Base-by-base conservation (phyloP, 2,329 filamentous ascomycete species). In the Paracoccidioides brasiliensis region DNA sequence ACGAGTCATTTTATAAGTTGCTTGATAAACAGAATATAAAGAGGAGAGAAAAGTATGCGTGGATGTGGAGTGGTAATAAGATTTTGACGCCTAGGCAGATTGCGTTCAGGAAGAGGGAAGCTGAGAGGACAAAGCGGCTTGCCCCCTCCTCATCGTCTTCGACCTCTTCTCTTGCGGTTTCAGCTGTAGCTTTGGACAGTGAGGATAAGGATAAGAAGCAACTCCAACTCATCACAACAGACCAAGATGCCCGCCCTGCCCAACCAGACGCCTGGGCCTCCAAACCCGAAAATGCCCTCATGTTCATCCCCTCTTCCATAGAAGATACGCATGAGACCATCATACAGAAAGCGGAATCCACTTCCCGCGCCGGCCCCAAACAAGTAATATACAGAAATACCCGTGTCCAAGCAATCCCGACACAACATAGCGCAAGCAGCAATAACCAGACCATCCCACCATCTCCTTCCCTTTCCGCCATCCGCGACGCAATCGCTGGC, bases 1-100 rank as follows among this genome's bases (percentile, higher is more conserved):
- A 97, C 66, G 93, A 96, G 67, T 94, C 88, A 63, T 97, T 98
- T 74, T 95, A 95, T 70, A 86, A 85, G 63, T 77, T 98, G 1
- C 76, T 97, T 33, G 93, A 98, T 72, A 87, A 84, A 64, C 89
- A 96, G 66, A 98, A 96, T 66, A 79, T 84, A 58, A 91, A 90
- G 68, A 81, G 79, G 52, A 84, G 86, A 0, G 85, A 90, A 64
- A 95, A 91, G 64, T 87, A 95, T 66, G 83, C 83, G 0, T 96
- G 91, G 86, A 76, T 97, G 48, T 95, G 90, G 83, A 80, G 82
- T 8, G 87, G 84, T 33, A 96, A 97, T 72, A 91, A 91, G 67
- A 80, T 96, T 46, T 79, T 80, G 0, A 76, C 79, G 12, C 70
- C 86, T 74, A 75, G 80, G 58, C 80, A 81, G 62, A 75, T 84